A percentile compares a stretch with the other conserved stretches of the same genome.
These are phyloP conservation scores for Calocybe gangraenosa DNA, from an alignment of 768 basidiomycete genomes.

Conservation along the genomic window DNA sequence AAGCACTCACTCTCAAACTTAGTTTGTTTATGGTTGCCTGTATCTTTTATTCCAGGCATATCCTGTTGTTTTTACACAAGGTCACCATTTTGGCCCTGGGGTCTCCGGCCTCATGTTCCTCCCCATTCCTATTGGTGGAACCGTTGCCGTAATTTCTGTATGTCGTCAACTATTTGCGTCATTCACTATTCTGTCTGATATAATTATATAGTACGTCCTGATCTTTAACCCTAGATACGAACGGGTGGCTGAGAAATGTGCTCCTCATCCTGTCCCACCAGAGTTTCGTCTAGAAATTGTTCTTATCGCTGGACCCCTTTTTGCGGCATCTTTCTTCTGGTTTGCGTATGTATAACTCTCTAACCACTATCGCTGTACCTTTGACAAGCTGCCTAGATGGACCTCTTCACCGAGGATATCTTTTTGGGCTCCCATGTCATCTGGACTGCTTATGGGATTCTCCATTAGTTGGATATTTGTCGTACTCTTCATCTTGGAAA, in stretches of 20 bases:
- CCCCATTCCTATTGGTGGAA: conserved; percentile 53
- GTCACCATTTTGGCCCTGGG: conserved; percentile 50
- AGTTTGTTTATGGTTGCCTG: conserved; percentile 62
- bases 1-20: conserved; percentile 4
- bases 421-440: conserved; percentile 49
- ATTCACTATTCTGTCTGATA: neutral
- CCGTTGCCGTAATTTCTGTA: conserved; percentile 39
- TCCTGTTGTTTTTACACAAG: conserved; percentile 51
- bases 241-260: conserved; percentile 33
- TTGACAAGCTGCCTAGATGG: conserved; percentile 37
- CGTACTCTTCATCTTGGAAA: neutral
- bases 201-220: conserved; percentile 35
- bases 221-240: conserved; percentile 49
- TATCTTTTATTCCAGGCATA: conserved; percentile 62
- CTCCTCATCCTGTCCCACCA: conserved; percentile 53
- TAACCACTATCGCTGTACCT: neutral
- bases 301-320: conserved; percentile 47
- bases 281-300: conserved; percentile 52
- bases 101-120: conserved; percentile 58
- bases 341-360: conserved; percentile 37
- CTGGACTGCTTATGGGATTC: conserved; percentile 49
- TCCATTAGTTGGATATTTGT: conserved; percentile 53
- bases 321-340: conserved; percentile 59
- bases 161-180: conserved; percentile 15
- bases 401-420: conserved; percentile 50